Percentiles rank a stretch among this genome's conserved stretches.
These are phyloP conservation scores for Linnemannia elongata DNA, from an alignment of 192 early-diverging fungal species.

Conservation along the genomic window DNA sequence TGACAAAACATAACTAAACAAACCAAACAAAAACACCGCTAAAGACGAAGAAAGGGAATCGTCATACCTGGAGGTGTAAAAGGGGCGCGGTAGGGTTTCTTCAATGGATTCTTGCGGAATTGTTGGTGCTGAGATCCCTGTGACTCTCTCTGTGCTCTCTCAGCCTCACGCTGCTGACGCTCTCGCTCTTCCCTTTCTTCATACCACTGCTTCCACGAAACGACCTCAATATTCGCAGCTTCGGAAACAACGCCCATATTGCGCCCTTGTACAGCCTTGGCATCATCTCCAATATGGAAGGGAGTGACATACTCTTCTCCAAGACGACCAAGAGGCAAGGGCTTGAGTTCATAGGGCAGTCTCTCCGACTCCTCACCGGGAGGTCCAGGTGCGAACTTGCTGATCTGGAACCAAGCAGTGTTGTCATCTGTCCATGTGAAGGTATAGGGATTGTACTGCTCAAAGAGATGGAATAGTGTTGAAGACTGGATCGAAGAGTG, in stretches of 20 bases:
- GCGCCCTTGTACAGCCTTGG: constrained; percentile 34
- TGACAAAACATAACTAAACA: background rate
- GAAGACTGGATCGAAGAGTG: constrained; percentile 58
- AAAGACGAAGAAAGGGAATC: background rate
- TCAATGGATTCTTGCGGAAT: background rate
- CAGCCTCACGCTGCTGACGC: constrained; percentile 12
- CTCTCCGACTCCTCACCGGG: constrained; percentile 15
- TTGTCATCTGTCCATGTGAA: constrained; percentile 67
- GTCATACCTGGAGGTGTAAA: constrained; percentile 1
- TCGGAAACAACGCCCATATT: constrained; percentile 51
- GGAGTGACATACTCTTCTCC: constrained; percentile 53
- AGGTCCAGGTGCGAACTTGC: constrained; percentile 23
- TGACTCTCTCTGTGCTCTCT: background rate
- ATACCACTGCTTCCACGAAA: constrained; percentile 53
- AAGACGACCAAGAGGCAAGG: constrained; percentile 46
- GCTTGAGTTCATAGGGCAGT: constrained; percentile 15
- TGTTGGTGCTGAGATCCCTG: constrained; percentile 2
- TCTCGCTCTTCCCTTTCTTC: constrained; percentile 31
- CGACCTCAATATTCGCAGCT: constrained; percentile 59
- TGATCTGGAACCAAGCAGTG: constrained; percentile 67
- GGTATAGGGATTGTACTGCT: constrained; percentile 56
- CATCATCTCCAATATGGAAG: constrained; percentile 43
- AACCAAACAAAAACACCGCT: background rate
- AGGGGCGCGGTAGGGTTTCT: background rate
- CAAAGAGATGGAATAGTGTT: constrained; percentile 66